Evolutionary conservation across 495 filamentous ascomycete species (phyloP).

Genomic region (Penicillium herquei): DNA sequence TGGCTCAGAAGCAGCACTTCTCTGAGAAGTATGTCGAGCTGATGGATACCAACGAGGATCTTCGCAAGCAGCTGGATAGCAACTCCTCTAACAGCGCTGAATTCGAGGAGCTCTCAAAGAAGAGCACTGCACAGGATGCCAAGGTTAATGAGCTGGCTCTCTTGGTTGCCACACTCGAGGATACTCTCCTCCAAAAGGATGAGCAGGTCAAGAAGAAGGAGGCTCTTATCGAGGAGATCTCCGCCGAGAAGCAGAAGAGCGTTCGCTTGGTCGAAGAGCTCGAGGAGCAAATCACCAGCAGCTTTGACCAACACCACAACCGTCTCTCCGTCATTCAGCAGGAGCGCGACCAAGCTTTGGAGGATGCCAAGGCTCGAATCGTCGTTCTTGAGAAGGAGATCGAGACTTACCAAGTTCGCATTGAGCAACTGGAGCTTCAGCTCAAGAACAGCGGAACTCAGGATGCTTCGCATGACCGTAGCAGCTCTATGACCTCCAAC

Average conservation of each 20-base stretch:
- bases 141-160: constrained; percentile 51
- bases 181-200: constrained; percentile 67
- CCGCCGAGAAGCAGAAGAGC: constrained; percentile 74
- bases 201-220: constrained; percentile 71
- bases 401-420: constrained; percentile 48
- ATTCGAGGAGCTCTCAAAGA: constrained; percentile 37
- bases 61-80: constrained; percentile 56
- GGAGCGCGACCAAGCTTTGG: constrained; percentile 50
- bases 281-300: constrained; percentile 92
- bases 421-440: constrained; percentile 53
- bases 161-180: constrained; percentile 56
- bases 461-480: constrained; percentile 56
- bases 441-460: constrained; percentile 43
- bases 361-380: constrained; percentile 47
- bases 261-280: constrained; percentile 89
- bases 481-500: constrained; percentile 73
- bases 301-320: constrained; percentile 91
- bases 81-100: constrained; percentile 36
- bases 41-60: constrained; percentile 40
- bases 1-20: constrained; percentile 45
- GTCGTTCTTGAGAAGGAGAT: constrained; percentile 49
- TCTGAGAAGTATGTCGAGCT: constrained; percentile 46
- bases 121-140: constrained; percentile 36
- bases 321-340: constrained; percentile 68
- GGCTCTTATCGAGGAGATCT: constrained; percentile 56